Evolutionary conservation across 208 protist genomes (phyloP), one percentile per base, ranked within the genome.

Genomic region (Leishmania major): DNA sequence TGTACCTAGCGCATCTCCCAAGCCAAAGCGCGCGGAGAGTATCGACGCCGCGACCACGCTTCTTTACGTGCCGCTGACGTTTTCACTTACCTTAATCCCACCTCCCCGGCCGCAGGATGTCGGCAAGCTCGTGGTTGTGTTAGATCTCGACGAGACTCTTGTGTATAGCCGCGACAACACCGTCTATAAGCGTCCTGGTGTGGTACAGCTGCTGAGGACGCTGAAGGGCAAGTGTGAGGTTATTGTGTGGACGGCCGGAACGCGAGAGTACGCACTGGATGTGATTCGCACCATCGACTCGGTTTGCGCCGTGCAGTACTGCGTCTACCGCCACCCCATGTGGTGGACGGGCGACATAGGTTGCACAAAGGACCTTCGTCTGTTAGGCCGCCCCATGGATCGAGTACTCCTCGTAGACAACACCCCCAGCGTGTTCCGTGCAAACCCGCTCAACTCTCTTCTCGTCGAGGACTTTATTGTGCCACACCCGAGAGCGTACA

Each of bases 61-160:
- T 7, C 35, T 55, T 37, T 28, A 62, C 10, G 55, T 64, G 10
- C 55, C 78, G 11, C 71, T 62, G 37, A 53, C 81, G 31, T 72
- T 76, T 15, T 79, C 74, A n/a, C 67, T 64, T 17, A 82, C 80
- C 64, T 87, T 96, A 55, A 90, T 96, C 71, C 93, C 93, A 35
- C 85, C 93, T 0, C 78, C 84, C 31, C 81, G 75, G 28, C 67
- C 76, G 45, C 69, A 87, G 79, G 89, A 93, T 77, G 87, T 81
- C n/a, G 90, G 88, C 19, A 96, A 94, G 70, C 85, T 97, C 35
- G 94, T 94, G 6, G 92, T 97, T 47, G 95, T 98, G 13, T 77
- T 97, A n/a, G 93, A 97, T 83, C 87, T 98, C 10, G 95, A 97
- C 73, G 95, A 97, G 86, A 98, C 95, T 37, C 89, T 97, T 13